Evolutionary conservation across 371 early-diverging fungal species (phyloP), one percentile per base, ranked within the genome.

Genomic region (Mucor racemosus): DNA sequence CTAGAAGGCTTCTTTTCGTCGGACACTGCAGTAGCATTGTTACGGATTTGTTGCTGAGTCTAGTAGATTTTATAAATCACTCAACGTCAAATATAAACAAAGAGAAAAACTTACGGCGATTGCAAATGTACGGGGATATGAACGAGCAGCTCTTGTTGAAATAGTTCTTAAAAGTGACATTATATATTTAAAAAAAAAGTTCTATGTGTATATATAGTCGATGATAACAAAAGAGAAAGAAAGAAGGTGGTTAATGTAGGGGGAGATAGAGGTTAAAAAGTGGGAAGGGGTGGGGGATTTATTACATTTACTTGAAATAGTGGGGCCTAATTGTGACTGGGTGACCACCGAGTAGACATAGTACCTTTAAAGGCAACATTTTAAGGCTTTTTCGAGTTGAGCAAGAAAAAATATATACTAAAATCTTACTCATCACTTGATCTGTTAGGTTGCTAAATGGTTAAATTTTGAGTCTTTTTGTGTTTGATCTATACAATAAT

Each of bases 31-130:
- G 74, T 70, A 41, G 71, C 71, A 61, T 74, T 61, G 41, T 48
- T 34, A 41, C 74, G 71, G n/a, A 66, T 46, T 34, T 69, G 66
- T 31, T 68, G 65, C 40, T 66, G 63, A 21, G 65, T 35, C 65
- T 63, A 60, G 36, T 17, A 38, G 7, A 46, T 44, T 33, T n/a
- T 41, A n/a, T 60, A 35, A 42, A 26, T 64, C 14, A 26, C 26
- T 26, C 13, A 53, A 53, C 53, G 13, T 53, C 31, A 13, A 53
- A 53, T 53, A 26, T 21, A 53, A 13, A 1, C 53, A 13, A 11
- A 13, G 31, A 13, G 26, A 14, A 14, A 31, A 0, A 68, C 58
- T 58, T 63, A 68, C 68, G 15, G 59, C 62, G 14, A 39, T 40
- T n/a, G 48, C 21, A 19, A 68, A 35, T 38, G 59, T 68, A 46